Percentiles rank a stretch among this genome's conserved stretches.
Evolutionary conservation across 2,329 filamentous ascomycete species (phyloP).

Genomic region (Colletotrichum sp.): DNA sequence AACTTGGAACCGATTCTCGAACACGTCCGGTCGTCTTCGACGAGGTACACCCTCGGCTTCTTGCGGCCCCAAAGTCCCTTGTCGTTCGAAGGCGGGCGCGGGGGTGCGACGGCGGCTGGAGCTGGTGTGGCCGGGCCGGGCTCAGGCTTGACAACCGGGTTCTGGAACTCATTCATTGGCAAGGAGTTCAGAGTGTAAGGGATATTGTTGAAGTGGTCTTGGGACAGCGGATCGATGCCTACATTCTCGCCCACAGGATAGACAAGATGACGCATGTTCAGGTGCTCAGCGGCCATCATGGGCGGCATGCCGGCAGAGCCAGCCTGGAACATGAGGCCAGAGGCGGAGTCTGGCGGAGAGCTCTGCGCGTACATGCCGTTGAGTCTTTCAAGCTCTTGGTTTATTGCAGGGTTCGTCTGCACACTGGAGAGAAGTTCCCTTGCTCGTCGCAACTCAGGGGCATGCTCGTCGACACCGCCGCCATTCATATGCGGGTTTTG

Average conservation of each 20-base stretch:
- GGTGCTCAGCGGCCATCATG: constrained; percentile 58
- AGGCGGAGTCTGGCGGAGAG: constrained; percentile 58
- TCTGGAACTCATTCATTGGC: constrained; percentile 52
- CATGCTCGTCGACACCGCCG: constrained; percentile 50
- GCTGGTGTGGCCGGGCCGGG: constrained; percentile 18
- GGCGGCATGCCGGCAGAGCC: constrained; percentile 34
- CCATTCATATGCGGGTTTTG: constrained; percentile 40
- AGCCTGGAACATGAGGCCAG: constrained; percentile 62
- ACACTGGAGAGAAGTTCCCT: constrained; percentile 61
- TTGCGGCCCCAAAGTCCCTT: constrained; percentile 62
- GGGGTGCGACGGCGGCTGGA: constrained; percentile 23
- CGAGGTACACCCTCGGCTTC: constrained; percentile 83
- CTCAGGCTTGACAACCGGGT: constrained; percentile 19
- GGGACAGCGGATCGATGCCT: constrained; percentile 93
- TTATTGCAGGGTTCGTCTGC: constrained; percentile 54
- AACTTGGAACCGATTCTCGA: constrained; percentile 73
- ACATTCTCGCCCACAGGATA: constrained; percentile 92
- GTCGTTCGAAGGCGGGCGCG: constrained; percentile 32
- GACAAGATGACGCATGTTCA: constrained; percentile 71
- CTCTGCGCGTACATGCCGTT: constrained; percentile 57
- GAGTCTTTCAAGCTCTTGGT: constrained; percentile 61
- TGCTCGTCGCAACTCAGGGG: constrained; percentile 59
- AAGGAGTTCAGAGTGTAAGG: constrained; percentile 75
- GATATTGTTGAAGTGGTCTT: constrained; percentile 93
- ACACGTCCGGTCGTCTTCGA: constrained; percentile 80